Percentiles rank a stretch among this genome's conserved stretches.
Conservation (phyloP, 1,284 basidiomycete species). For the Malassezia nana region DNA sequence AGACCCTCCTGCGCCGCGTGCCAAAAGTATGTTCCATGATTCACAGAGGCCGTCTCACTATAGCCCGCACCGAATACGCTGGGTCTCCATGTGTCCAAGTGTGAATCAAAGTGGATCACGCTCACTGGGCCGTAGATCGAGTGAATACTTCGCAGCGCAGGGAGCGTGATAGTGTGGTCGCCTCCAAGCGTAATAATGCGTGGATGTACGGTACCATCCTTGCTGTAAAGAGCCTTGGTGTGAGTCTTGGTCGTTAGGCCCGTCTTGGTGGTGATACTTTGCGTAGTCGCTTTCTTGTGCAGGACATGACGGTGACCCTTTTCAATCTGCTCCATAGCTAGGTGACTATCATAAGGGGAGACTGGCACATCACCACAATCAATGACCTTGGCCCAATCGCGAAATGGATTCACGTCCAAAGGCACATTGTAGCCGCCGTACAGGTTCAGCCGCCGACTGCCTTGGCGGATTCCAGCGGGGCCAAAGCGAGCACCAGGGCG, state of each 20-base stretch:
- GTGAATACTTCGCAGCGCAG: slow-evolving; percentile 49
- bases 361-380: slow-evolving; percentile 31
- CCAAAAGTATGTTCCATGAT: slow-evolving; percentile 28
- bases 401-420: slow-evolving; percentile 18
- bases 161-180: slow-evolving; percentile 52
- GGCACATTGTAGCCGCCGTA: slow-evolving; percentile 17
- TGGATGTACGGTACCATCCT: slow-evolving; percentile 33
- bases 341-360: slow-evolving; percentile 21
- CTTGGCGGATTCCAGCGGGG: slow-evolving; percentile 25
- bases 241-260: slow-evolving; percentile 17
- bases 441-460: slow-evolving; percentile 22
- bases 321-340: slow-evolving; percentile 32
- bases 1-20: slow-evolving; percentile 49
- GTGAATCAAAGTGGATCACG: slow-evolving; percentile 51
- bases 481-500: slow-evolving; percentile 28
- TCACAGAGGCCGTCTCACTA: too few relatives aligned
- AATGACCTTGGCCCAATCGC: slow-evolving; percentile 21
- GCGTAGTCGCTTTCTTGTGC: too few relatives aligned
- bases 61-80: too few relatives aligned
- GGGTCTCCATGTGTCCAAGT: slow-evolving; percentile 50
- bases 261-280: too few relatives aligned
- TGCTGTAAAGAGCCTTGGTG: slow-evolving; percentile 13
- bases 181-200: slow-evolving; percentile 51
- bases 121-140: slow-evolving; percentile 50
- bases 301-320: slow-evolving; percentile 9